These are phyloP conservation scores for Blastomyces gilchristii DNA, from an alignment of 2,329 filamentous ascomycete species.

Conservation along the genomic window DNA sequence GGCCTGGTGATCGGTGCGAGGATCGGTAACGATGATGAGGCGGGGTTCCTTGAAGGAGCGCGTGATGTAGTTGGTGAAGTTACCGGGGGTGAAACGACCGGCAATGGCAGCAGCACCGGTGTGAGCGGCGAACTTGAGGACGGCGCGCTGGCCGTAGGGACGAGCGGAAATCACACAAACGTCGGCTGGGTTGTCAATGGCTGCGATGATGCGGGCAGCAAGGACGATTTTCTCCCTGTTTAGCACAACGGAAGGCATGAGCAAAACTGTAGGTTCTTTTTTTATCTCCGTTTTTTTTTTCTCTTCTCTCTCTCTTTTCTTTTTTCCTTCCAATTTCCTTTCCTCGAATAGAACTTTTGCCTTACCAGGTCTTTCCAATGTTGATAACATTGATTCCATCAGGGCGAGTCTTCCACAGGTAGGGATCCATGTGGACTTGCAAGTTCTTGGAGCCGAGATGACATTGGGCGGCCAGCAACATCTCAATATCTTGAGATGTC, in stretches of 20 bases:
- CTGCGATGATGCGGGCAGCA: conserved; percentile 95
- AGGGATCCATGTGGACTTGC: conserved; percentile 98
- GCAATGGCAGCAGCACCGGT: conserved; percentile 96
- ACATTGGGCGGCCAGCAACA: conserved; percentile 91
- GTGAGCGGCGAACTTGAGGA: conserved; percentile 99
- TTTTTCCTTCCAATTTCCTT: not conserved
- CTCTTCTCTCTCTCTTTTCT: not conserved
- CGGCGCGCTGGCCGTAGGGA: conserved; percentile 98
- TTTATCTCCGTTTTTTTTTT: not conserved
- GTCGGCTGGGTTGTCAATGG: conserved; percentile 98
- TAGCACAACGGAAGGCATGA: conserved; percentile 12
- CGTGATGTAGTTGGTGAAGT: conserved; percentile 99
- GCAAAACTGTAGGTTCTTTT: not conserved
- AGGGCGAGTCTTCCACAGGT: conserved; percentile 98
- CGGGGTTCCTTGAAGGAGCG: conserved; percentile 99
- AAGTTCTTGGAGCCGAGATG: conserved; percentile 99
- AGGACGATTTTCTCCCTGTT: conserved; percentile 98
- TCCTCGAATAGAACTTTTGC: not conserved
- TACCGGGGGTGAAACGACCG: conserved; percentile 99
- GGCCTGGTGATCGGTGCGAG: conserved; percentile 98
- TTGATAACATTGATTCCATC: conserved; percentile 99
- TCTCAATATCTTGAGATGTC: conserved; percentile 97
- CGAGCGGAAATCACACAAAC: conserved; percentile 98
- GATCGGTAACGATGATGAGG: conserved; percentile 98
- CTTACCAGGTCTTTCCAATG: conserved; percentile 99